Evolutionary conservation across 1,139 yeast species (phyloP), one percentile per base, ranked within the genome.

Genomic region (Nadsonia starkeyi-henricii): DNA sequence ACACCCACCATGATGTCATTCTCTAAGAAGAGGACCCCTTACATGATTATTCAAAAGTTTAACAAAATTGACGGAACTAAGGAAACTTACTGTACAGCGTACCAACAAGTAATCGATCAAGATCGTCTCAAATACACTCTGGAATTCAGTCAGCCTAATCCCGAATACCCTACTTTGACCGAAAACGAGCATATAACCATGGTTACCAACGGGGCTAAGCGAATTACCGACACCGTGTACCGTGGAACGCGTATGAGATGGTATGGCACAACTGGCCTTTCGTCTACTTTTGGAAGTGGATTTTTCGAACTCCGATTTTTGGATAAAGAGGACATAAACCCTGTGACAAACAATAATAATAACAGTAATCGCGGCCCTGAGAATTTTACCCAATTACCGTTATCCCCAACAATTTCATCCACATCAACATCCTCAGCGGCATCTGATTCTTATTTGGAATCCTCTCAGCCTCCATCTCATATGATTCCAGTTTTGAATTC

Each of bases 181-280:
- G 41, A 12, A 44, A 44, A 17, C 44, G 49, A 47, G 13, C 15
- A 43, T 3, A 52, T 57, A 17, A 44, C 45, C 2, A 47, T 53
- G 50, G 41, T 51, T 19, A 54, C 54, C 21, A 50, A 51, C 37
- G 57, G 57, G 12, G 43, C 51, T n/a, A 45, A 41, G 13, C 47
- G 55, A 9, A 47, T 49, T 9, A 54, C 57, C 7, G 46, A 47
- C 17, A 48, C 55, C 8, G 45, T 45, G 1, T 48, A 51, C 37
- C 52, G 50, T 26, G 54, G 51, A 2, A 42, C 48, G 9, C 47
- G 48, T 33, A 45, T 54, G 50, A 46, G 49, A 20, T 54, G 57
- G 57, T 46, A 48, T 18, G 57, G 57, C 18, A 54, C 57, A 1
- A 54, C 57, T 1, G 57, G 57, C 1, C 36, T 54, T 17, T 55